phyloP scores from a whole-genome alignment of 352 stramenopile species.

The Phytophthora cryptogea region DNA sequence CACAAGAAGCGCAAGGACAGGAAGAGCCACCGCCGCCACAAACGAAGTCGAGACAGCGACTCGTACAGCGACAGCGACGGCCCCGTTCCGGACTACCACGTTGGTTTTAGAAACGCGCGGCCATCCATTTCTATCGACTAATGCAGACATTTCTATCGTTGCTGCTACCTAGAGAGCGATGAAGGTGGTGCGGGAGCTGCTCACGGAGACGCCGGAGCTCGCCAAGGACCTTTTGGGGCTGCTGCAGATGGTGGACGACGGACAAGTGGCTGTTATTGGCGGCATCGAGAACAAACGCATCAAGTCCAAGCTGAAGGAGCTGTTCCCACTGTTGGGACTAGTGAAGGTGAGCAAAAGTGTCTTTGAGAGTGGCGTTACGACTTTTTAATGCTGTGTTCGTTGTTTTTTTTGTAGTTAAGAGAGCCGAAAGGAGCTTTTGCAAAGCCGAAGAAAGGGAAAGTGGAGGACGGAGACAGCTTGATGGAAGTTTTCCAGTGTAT shows the following conservation, averaged over 20 bases:
- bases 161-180: constrained; percentile 36
- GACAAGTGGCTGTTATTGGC: constrained; percentile 73
- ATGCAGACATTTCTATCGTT: not conserved
- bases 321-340: constrained; percentile 78
- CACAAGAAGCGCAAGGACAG: constrained; percentile 40
- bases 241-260: constrained; percentile 79
- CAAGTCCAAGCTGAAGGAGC: constrained; percentile 56
- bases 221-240: constrained; percentile 62
- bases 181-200: constrained; percentile 53
- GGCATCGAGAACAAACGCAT: constrained; percentile 80
- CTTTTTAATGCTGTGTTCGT: not conserved
- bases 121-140: not conserved
- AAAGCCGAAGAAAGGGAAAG: constrained; percentile 32
- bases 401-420: constrained; percentile 32
- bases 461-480: constrained; percentile 31
- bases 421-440: constrained; percentile 60
- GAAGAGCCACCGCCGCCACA: constrained; percentile 26
- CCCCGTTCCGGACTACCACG: constrained; percentile 29
- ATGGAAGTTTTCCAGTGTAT: constrained; percentile 60
- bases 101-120: not conserved
- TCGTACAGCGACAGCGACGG: constrained; percentile 19
- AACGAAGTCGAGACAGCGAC: constrained; percentile 18
- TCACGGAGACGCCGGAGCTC: constrained; percentile 71
- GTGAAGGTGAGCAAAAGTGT: constrained; percentile 44
- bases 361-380: not conserved